A percentile compares a stretch with the other conserved stretches of the same genome.
These are phyloP conservation scores for Coniochaeta ligniaria DNA, from an alignment of 2,329 filamentous ascomycete species.

Conservation along the genomic window DNA sequence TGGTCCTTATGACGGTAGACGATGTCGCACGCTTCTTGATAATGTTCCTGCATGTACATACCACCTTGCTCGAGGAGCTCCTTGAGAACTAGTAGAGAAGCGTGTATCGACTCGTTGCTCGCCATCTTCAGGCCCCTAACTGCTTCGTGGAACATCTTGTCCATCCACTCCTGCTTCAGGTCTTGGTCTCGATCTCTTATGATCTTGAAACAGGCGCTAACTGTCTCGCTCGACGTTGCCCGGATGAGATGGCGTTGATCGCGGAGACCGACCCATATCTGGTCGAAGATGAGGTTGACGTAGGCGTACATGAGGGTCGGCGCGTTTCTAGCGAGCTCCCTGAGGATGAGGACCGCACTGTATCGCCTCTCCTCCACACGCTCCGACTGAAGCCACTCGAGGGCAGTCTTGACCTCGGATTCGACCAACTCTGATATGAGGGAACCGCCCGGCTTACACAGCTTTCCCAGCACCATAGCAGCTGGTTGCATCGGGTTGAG, in stretches of 20 bases:
- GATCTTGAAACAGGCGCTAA: conserved; percentile 93
- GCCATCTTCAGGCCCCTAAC: conserved; percentile 70
- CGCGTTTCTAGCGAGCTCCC: conserved; percentile 86
- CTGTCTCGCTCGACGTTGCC: conserved; percentile 84
- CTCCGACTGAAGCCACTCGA: conserved; percentile 96
- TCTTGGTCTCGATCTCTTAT: conserved; percentile 87
- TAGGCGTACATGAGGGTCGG: conserved; percentile 94
- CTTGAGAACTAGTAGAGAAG: conserved; percentile 86
- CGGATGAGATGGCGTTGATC: conserved; percentile 88
- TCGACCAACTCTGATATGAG: conserved; percentile 94
- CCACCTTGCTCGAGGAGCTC: conserved; percentile 90
- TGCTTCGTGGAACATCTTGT: conserved; percentile 82
- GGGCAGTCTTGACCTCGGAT: conserved; percentile 89
- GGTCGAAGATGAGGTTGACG: conserved; percentile 89
- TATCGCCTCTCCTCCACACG: conserved; percentile 89
- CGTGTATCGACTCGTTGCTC: conserved; percentile 84
- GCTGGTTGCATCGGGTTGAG: conserved; percentile 85
- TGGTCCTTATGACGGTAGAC: conserved; percentile 91
- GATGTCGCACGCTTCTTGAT: conserved; percentile 86
- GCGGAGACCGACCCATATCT: conserved; percentile 90
- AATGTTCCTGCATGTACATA: conserved; percentile 98
- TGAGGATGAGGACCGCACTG: conserved; percentile 82
- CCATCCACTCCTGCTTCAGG: conserved; percentile 82
- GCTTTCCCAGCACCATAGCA: conserved; percentile 78
- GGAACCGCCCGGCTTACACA: conserved; percentile 87